Percentiles rank a stretch among this genome's conserved stretches.
Evolutionary conservation across 2,329 filamentous ascomycete species (phyloP).

Genomic region (Apiospora malaysiana): DNA sequence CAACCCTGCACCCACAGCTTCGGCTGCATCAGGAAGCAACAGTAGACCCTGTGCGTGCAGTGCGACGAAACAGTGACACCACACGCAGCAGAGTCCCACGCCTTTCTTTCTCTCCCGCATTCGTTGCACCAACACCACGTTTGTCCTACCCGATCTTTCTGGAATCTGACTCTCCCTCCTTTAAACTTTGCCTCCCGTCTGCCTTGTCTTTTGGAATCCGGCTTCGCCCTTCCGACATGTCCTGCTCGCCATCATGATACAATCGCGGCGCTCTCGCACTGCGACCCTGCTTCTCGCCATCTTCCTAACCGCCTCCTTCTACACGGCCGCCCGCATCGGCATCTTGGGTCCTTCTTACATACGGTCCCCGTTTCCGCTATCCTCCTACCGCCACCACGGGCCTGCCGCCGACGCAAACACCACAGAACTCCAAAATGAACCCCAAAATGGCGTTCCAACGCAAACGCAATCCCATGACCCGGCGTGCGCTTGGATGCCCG

Average conservation of each 20-base stretch:
- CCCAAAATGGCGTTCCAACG: neutral
- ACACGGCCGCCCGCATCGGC: constrained; percentile 9
- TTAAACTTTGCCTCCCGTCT: neutral
- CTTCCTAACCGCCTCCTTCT: constrained; percentile 6
- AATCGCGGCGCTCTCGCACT: constrained; percentile 6
- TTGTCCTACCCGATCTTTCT: neutral
- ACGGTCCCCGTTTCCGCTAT: neutral
- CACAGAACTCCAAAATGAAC: neutral
- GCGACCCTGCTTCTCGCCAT: neutral
- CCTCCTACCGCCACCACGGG: neutral
- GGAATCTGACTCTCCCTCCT: neutral
- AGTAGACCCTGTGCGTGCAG: too few relatives aligned
- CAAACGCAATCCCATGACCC: neutral
- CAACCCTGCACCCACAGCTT: too few relatives aligned
- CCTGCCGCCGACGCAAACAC: neutral
- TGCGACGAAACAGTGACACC: too few relatives aligned
- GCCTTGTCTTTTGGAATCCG: neutral
- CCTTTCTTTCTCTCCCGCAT: too few relatives aligned
- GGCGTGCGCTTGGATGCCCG: constrained; percentile 45
- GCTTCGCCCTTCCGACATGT: neutral
- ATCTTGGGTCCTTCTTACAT: neutral
- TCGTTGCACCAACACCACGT: too few relatives aligned
- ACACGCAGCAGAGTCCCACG: too few relatives aligned
- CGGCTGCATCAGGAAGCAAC: too few relatives aligned
- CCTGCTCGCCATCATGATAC: neutral